Evolutionary conservation across 2,329 filamentous ascomycete genomes (phyloP), one percentile per base, ranked within the genome.

Genomic region (Fusarium papillatum): DNA sequence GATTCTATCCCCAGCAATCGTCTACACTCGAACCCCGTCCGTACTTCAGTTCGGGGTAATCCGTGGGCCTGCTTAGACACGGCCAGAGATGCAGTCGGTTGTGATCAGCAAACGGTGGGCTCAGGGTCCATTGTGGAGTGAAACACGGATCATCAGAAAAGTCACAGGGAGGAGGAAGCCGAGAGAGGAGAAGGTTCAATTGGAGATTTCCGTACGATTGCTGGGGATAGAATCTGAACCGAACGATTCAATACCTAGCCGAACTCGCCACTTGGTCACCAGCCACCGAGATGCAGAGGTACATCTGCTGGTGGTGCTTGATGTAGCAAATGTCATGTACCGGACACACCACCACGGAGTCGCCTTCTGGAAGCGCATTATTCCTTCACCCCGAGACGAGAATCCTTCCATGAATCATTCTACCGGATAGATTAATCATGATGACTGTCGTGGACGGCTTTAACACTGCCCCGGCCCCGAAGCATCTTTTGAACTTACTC

Each of bases 181-280:
- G 57, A 46, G 48, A 57, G 48, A 24, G 31, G 48, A 53, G n/a
- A 53, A 53, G 48, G 48, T 53, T 43, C 63, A 55, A 55, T 43
- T 59, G 26, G 50, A n/a, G n/a, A 48, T 22, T 26, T 66, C 36
- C 64, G 50, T 66, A 38, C 31, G 34, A 43, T 59, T 43, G 50
- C 64, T 48, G 64, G 50, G 29, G 39, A 48, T 38, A 34, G 59
- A 57, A 53, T 57, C 62, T 76, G 38, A 64, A 64, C 50, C 65
- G 63, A 64, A 48, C 64, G 68, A 74, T 67, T 76, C 73, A 80
- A 78, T 63, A 55, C 50, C 29, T 55, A 66, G 64, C 39, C 46
- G 64, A 73, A 71, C 71, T 80, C 69, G 78, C 78, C 78, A 80
- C 78, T 70, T 65, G 66, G 71, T 74, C 69, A 72, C 76, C 73